Percentiles rank a stretch among this genome's conserved stretches.
Evolutionary conservation across 1,139 yeast genomes (phyloP).

Genomic region (Magnusiomyces magnusii): DNA sequence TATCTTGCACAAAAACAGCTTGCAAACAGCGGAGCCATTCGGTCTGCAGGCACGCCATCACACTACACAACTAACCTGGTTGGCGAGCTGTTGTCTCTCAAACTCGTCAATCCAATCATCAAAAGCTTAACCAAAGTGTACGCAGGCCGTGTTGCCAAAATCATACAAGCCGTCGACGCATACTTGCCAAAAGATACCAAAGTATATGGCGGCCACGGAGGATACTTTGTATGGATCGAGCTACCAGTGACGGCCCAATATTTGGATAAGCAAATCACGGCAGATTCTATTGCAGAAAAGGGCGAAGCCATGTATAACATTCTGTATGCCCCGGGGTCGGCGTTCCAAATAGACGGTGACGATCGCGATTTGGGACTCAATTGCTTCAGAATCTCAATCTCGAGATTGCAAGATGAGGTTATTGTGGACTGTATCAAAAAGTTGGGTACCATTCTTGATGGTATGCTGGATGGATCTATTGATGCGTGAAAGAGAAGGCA

Average conservation of each 20-base stretch:
- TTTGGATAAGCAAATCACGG: slow-evolving; percentile 33
- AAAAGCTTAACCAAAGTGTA: slow-evolving; percentile 40
- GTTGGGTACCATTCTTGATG: neutral
- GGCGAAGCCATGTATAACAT: slow-evolving; percentile 43
- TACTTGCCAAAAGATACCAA: slow-evolving; percentile 50
- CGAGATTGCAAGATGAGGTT: neutral
- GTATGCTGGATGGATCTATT: neutral
- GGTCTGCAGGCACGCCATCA: slow-evolving; percentile 84
- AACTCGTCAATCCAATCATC: slow-evolving; percentile 47
- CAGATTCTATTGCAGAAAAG: slow-evolving; percentile 38
- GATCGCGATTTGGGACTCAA: slow-evolving; percentile 49
- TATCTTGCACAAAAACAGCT: slow-evolving; percentile 49
- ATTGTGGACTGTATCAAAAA: neutral
- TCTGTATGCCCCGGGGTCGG: slow-evolving; percentile 61
- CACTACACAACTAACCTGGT: slow-evolving; percentile 69
- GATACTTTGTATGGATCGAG: slow-evolving; percentile 80
- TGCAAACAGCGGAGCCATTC: slow-evolving; percentile 72
- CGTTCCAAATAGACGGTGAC: slow-evolving; percentile 52
- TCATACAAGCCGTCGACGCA: slow-evolving; percentile 38
- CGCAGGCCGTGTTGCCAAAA: slow-evolving; percentile 41
- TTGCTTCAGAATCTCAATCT: slow-evolving; percentile 40
- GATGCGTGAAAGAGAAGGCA: too few relatives aligned
- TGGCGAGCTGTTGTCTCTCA: slow-evolving; percentile 50
- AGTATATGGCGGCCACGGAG: slow-evolving; percentile 68
- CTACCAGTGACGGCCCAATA: slow-evolving; percentile 39